Evolutionary conservation across 2,329 filamentous ascomycete genomes (phyloP).

Genomic region (Rhinocladiella similis): DNA sequence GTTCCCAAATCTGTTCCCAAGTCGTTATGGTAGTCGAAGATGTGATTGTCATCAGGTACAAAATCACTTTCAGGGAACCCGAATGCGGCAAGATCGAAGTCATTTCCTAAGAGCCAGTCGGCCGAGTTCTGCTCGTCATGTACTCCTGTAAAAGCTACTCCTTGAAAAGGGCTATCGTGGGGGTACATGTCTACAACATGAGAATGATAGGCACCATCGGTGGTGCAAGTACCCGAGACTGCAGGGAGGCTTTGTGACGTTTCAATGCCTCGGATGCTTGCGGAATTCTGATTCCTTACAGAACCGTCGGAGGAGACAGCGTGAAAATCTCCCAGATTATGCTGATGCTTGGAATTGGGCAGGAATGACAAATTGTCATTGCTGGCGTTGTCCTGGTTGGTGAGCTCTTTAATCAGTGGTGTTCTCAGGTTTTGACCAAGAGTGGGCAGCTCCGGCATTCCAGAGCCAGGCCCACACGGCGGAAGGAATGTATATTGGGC

Average conservation of each 20-base stretch:
- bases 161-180: not conserved
- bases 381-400: too few relatives aligned
- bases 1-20: not conserved
- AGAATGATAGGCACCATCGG: not conserved
- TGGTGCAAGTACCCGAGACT: not conserved
- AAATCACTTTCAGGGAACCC: not conserved
- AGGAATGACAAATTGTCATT: too few relatives aligned
- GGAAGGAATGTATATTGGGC: not conserved
- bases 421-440: too few relatives aligned
- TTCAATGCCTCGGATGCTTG: not conserved
- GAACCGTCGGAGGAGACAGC: too few relatives aligned
- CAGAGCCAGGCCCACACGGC: not conserved
- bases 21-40: not conserved
- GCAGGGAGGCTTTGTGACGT: not conserved
- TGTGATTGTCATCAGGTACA: not conserved
- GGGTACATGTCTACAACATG: not conserved
- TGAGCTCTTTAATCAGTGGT: too few relatives aligned
- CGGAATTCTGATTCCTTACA: not conserved
- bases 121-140: not conserved
- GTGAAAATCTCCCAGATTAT: too few relatives aligned
- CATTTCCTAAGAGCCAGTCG: slow-evolving; percentile 15
- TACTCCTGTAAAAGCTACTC: not conserved
- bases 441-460: too few relatives aligned
- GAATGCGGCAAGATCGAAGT: slow-evolving; percentile 17
- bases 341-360: too few relatives aligned